Base-by-base conservation (phyloP, 1,139 yeast species). In the Blastobotrys niveus region DNA sequence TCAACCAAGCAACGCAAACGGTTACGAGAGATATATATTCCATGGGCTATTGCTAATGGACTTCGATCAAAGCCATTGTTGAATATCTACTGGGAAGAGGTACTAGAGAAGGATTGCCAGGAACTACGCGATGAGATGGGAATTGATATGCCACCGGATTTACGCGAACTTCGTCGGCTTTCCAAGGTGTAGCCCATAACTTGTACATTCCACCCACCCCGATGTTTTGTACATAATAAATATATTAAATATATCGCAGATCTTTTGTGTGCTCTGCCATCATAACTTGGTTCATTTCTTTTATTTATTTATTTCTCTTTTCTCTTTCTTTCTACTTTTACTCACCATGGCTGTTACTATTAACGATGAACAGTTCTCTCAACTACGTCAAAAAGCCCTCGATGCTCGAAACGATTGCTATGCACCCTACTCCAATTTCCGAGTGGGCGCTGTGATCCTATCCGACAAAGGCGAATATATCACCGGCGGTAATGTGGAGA, bases 41-140 rank as follows among this genome's bases (percentile, higher is more conserved):
- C 96, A 1, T 89, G 96, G 96, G 95, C 95, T 1, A 58, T 86
- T 36, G 67, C 72, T 42, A 81, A 83, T 49, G 96, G 96, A 1
- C 66, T 81, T 44, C 72, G 77, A 44, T 76, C 88, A 44, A 80
- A 80, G 57, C 85, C 94, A 1, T 69, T 93, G 59, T 79, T 91
- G 48, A 86, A 86, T 59, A 89, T 91, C 1, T 88, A 85, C 63
- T 91, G 99, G 99, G 98, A 93, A 60, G 76, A 86, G 40, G 69
- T 82, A 21, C 71, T 93, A 56, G 84, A 80, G 26, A 71, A 72
- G 49, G 91, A 88, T 61, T 77, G 87, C 12, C 70, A 79, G 49
- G 88, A 82, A 55, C 67, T 91, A 43, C 76, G 96, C 54, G 52
- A 35, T 2, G 82, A 82, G 47, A 68, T 89, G 56, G 85, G 87